A percentile compares a stretch with the other conserved stretches of the same genome.
Evolutionary conservation across 441 rosid species (phyloP).

Genomic region (Mallotus repandus): DNA sequence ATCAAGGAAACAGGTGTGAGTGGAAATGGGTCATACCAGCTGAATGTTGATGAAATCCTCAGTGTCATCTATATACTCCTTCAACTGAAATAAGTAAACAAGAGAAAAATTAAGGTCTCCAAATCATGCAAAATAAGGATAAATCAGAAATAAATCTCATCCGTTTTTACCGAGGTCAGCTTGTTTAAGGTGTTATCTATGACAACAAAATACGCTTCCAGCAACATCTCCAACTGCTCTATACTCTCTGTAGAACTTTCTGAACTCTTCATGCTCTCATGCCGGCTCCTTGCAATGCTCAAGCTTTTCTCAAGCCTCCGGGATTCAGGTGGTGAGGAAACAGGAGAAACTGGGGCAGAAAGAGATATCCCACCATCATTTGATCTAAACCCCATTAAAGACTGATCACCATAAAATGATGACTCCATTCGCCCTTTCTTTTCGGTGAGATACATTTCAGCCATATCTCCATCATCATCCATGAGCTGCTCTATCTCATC

Average conservation of each 20-base stretch:
- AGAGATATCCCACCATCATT: constrained; percentile 61
- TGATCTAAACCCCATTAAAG: constrained; percentile 65
- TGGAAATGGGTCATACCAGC: constrained; percentile 46
- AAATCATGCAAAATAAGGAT: background rate
- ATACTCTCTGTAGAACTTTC: constrained; percentile 70
- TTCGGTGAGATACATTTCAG: constrained; percentile 98
- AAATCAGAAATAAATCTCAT: constrained; percentile 6
- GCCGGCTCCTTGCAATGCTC: constrained; percentile 90
- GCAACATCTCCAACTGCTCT: constrained; percentile 97
- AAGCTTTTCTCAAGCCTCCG: constrained; percentile 82
- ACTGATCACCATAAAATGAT: constrained; percentile 73
- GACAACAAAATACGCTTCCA: constrained; percentile 98
- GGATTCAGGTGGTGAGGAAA: constrained; percentile 78
- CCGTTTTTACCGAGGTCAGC: constrained; percentile 75
- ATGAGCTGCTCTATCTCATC: constrained; percentile 98
- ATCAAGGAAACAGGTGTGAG: background rate
- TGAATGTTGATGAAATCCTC: constrained; percentile 98
- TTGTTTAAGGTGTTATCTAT: constrained; percentile 94
- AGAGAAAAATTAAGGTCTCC: constrained; percentile 11
- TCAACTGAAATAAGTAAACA: constrained; percentile 52
- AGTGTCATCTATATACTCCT: constrained; percentile 97
- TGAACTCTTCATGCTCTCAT: constrained; percentile 85
- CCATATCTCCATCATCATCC: constrained; percentile 99
- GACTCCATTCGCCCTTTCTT: constrained; percentile 89
- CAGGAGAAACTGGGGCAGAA: constrained; percentile 97